Evolutionary conservation across 202 grass and related monocot genomes (phyloP), one percentile per base, ranked within the genome.

Genomic region (Carex sylvatica): DNA sequence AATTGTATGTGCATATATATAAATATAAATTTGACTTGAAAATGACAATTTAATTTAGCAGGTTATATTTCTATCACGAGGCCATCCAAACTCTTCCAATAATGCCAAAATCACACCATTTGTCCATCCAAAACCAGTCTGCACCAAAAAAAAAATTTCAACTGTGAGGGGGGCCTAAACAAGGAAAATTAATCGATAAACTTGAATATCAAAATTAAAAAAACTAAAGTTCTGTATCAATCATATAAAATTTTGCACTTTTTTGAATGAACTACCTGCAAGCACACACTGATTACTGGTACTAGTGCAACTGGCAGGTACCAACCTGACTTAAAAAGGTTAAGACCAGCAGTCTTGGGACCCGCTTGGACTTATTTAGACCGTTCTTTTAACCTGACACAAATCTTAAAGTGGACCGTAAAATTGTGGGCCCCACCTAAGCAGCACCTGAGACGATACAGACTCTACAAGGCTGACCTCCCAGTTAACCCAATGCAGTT

Each of bases 71-170:
- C 82, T 91, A 64, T 91, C 80, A 52, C 15, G 80, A 46, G 95
- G 88, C 95, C 95, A 98, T 26, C 95, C 95, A 84, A 95, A 92
- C 47, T 95, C 86, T 80, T 98, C 95, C 80, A 98, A 88, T 80
- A 98, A 98, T 49, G 90, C 75, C 58, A 98, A 71, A 26, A 95
- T 62, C 55, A 98, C 95, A 56, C 92, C 95, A 65, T 98, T 98
- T 46, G 95, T 95, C 95, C 95, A 98, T 84, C 95, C 95, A 91
- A 98, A 98, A 81, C 95, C 95, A 79, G 95, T 98, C 95, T 98
- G 86, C 79, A 11, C 55, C 62, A 83, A 54, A 33, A 87, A 44
- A 46, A 40, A 26, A 28, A 7, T 40, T 87, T 26, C 31, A 52
- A 60, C 75, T 54, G 9, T 54, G 47, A 75, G 49, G 23, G 4